Conservation (phyloP, 1,284 basidiomycete genomes). For the Trichosporon inkin region DNA sequence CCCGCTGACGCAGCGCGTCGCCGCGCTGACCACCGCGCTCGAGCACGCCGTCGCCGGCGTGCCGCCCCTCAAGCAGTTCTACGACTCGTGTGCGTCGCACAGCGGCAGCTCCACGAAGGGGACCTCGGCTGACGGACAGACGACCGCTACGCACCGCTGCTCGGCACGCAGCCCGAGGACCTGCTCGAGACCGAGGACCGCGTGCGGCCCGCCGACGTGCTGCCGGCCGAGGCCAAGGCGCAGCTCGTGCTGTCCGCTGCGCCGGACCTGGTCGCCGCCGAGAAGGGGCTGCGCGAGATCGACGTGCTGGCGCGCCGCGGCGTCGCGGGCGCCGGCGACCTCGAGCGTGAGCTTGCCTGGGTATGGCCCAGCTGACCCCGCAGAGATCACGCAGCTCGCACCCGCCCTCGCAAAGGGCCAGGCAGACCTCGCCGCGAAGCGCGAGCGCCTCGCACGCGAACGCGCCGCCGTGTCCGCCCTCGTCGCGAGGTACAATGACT, state of each 20-base stretch:
- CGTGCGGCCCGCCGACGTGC: constrained; percentile 23
- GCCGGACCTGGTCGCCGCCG: constrained; percentile 36
- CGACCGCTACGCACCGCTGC: constrained; percentile 35
- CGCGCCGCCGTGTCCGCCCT: constrained; percentile 29
- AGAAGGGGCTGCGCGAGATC: constrained; percentile 42
- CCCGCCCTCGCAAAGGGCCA: constrained; percentile 23
- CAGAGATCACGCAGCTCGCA: constrained; percentile 33
- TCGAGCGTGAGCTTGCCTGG: constrained; percentile 32
- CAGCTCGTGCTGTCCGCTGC: constrained; percentile 39
- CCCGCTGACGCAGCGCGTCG: constrained; percentile 23
- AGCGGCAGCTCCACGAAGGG: too few species aligned
- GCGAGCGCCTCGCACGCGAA: constrained; percentile 20
- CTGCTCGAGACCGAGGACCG: background rate
- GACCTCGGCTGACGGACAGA: constrained; percentile 25
- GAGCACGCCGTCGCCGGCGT: constrained; percentile 25
- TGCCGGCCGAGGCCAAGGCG: constrained; percentile 31
- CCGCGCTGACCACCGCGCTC: constrained; percentile 26
- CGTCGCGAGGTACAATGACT: constrained; percentile 36
- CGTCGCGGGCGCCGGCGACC: constrained; percentile 35
- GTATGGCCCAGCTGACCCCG: background rate
- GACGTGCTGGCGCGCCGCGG: constrained; percentile 30
- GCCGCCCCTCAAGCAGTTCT: constrained; percentile 37
- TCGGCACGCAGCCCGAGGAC: constrained; percentile 10
- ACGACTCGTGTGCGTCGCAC: constrained; percentile 35
- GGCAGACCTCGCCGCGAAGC: constrained; percentile 13